Evolutionary conservation across 192 early-diverging fungal species (phyloP).

Genomic region (Coemansia sp.): DNA sequence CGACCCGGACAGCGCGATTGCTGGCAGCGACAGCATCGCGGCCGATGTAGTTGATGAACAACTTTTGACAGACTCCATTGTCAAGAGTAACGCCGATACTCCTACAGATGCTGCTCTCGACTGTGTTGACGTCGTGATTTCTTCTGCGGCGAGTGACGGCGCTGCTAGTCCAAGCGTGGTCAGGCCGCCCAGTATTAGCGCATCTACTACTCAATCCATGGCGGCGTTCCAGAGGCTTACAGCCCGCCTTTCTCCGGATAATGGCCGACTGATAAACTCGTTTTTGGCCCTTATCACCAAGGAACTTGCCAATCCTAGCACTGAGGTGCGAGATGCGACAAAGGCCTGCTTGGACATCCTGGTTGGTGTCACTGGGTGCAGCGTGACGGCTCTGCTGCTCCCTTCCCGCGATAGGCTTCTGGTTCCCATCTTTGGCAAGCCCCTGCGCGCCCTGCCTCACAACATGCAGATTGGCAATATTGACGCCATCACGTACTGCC

Average conservation of each 20-base stretch:
- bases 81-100: not conserved
- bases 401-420: conserved; percentile 85
- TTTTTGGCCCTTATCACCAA: conserved; percentile 68
- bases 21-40: not conserved
- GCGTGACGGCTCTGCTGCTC: conserved; percentile 80
- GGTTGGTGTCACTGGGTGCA: conserved; percentile 73
- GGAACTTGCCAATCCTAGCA: conserved; percentile 91
- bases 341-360: conserved; percentile 81
- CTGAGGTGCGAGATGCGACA: conserved; percentile 83
- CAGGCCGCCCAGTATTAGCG: conserved; percentile 6
- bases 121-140: not conserved
- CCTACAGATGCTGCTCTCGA: not conserved
- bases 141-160: not conserved
- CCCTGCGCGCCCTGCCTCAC: conserved; percentile 91
- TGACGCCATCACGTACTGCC: conserved; percentile 96
- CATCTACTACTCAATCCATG: conserved; percentile 11
- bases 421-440: conserved; percentile 93
- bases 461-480: conserved; percentile 98
- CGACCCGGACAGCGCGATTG: not conserved
- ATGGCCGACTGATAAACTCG: conserved; percentile 40
- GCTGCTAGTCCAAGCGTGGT: not conserved
- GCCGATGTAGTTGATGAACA: not conserved
- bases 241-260: conserved; percentile 36
- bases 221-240: conserved; percentile 36
- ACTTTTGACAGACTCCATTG: not conserved